A percentile compares a stretch with the other conserved stretches of the same genome.
phyloP scores from a whole-genome alignment of 768 basidiomycete genomes.

The Tulasnella sp. region DNA sequence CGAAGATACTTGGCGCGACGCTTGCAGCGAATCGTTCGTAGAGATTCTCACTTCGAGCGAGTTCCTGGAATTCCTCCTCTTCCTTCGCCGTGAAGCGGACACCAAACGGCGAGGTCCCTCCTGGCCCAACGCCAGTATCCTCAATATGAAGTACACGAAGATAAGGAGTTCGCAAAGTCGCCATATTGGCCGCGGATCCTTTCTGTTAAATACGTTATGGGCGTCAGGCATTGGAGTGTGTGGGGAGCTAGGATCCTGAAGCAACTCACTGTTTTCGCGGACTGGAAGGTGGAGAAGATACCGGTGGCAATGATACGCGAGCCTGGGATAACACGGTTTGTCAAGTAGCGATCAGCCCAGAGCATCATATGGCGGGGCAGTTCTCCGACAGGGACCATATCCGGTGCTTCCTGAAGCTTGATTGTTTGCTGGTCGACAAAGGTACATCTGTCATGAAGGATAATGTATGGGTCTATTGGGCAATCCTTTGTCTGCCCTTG shows the following conservation, averaged over 20 bases:
- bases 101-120: constrained; percentile 79
- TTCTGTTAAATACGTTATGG: constrained; percentile 34
- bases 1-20: constrained; percentile 96
- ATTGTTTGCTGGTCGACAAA: constrained; percentile 96
- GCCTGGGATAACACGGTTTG: constrained; percentile 91
- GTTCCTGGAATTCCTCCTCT: constrained; percentile 92
- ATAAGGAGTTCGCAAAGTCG: constrained; percentile 90
- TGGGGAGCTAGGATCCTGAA: background rate
- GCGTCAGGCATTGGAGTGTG: background rate
- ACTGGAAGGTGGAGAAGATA: constrained; percentile 94
- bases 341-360: constrained; percentile 84
- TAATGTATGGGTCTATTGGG: constrained; percentile 91
- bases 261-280: constrained; percentile 68
- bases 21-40: constrained; percentile 92
- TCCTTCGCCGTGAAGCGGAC: constrained; percentile 89
- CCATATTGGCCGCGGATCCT: constrained; percentile 55
- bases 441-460: constrained; percentile 87
- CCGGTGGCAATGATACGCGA: constrained; percentile 94
- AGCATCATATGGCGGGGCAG: constrained; percentile 92
- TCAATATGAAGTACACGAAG: constrained; percentile 91
- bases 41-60: constrained; percentile 82
- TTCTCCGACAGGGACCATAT: constrained; percentile 99
- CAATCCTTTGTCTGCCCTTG: constrained; percentile 92
- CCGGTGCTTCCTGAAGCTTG: constrained; percentile 97
- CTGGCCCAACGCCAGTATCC: constrained; percentile 70